Conservation (phyloP, 2,329 filamentous ascomycete genomes). For the Coniella vitis region DNA sequence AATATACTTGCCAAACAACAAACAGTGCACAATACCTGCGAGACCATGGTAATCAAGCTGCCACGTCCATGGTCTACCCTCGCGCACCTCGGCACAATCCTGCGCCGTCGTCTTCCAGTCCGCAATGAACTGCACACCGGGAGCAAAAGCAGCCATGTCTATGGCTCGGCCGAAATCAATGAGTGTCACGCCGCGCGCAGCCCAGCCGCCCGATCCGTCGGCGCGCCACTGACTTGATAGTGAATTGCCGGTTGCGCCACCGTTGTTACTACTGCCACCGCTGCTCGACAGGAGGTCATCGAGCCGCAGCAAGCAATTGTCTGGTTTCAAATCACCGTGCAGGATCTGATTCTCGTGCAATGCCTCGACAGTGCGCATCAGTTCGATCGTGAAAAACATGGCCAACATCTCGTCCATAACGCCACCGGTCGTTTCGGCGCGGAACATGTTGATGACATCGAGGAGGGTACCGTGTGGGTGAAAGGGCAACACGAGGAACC, state of each 20-base stretch:
- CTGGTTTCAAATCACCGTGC: constrained; percentile 90
- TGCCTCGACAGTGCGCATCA: constrained; percentile 82
- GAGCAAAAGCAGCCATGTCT: constrained; percentile 79
- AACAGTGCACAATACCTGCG: constrained; percentile 77
- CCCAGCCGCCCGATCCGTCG: constrained; percentile 73
- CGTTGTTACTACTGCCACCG: constrained; percentile 22
- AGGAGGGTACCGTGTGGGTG: constrained; percentile 86
- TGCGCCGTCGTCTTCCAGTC: constrained; percentile 87
- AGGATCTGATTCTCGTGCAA: constrained; percentile 74
- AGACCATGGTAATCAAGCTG: constrained; percentile 95
- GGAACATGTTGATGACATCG: constrained; percentile 86
- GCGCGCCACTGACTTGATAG: constrained; percentile 62
- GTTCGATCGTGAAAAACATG: constrained; percentile 93
- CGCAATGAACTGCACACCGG: constrained; percentile 79
- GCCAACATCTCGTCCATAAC: constrained; percentile 85
- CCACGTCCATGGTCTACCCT: constrained; percentile 91
- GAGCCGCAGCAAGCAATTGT: constrained; percentile 89
- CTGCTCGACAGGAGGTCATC: constrained; percentile 37
- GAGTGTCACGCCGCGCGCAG: constrained; percentile 68
- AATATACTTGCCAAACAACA: constrained; percentile 94
- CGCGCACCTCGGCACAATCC: constrained; percentile 93
- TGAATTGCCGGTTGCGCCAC: too few relatives aligned
- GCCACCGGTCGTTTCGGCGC: constrained; percentile 55
- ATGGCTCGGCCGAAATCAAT: constrained; percentile 95
- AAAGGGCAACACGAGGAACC: constrained; percentile 81